phyloP scores from a whole-genome alignment of 352 stramenopile genomes.

The Phytophthora tentaculata region DNA sequence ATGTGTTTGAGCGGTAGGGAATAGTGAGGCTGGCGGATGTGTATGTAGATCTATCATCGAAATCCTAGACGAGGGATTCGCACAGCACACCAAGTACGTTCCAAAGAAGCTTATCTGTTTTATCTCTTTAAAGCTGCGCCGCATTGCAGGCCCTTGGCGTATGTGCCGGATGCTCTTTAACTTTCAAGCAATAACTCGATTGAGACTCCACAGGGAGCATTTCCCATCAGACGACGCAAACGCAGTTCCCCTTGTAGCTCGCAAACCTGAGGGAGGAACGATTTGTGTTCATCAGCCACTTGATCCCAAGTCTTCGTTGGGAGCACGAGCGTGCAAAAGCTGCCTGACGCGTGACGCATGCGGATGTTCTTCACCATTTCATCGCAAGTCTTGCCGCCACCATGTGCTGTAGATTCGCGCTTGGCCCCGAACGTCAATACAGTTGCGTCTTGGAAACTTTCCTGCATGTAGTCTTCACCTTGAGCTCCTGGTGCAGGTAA shows the following conservation, averaged over 20 bases:
- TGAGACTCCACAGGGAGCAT: constrained; percentile 43
- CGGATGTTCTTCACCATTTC: constrained; percentile 91
- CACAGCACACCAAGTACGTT: background rate
- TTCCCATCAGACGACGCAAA: constrained; percentile 63
- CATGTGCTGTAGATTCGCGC: constrained; percentile 65
- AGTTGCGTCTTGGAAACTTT: constrained; percentile 71
- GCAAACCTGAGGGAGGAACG: constrained; percentile 46
- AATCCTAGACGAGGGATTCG: background rate
- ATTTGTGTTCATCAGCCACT: constrained; percentile 47
- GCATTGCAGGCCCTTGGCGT: background rate
- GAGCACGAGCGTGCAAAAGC: constrained; percentile 75
- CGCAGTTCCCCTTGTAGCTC: constrained; percentile 64
- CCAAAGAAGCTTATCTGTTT: constrained; percentile 9
- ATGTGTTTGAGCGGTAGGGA: constrained; percentile 65
- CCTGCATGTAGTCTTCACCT: constrained; percentile 23
- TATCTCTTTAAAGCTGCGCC: constrained; percentile 16
- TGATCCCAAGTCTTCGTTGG: constrained; percentile 55
- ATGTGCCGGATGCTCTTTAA: constrained; percentile 10
- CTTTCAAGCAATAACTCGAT: constrained; percentile 53
- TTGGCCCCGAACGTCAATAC: constrained; percentile 65
- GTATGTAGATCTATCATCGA: background rate
- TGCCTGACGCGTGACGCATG: constrained; percentile 82
- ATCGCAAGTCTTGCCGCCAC: constrained; percentile 75
- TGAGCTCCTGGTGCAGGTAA: constrained; percentile 17
- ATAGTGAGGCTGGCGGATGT: constrained; percentile 2